Percentiles rank a stretch among this genome's conserved stretches.
phyloP scores from a whole-genome alignment of 495 filamentous ascomycete genomes.

The Neurospora tetraspora region DNA sequence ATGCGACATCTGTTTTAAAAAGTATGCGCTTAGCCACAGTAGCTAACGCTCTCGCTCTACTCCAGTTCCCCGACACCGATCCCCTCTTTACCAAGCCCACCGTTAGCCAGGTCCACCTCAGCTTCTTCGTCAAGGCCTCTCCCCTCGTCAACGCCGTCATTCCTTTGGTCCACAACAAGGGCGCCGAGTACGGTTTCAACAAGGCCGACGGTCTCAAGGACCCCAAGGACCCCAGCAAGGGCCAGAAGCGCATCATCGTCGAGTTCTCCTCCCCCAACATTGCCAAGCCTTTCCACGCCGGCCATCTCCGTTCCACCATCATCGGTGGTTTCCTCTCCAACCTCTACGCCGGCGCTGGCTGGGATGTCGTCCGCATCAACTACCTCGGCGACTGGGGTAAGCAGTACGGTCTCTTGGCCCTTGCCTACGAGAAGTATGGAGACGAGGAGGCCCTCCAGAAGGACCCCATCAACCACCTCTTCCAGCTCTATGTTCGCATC shows the following conservation, averaged over 20 bases:
- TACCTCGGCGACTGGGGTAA: constrained; percentile 63
- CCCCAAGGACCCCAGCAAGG: constrained; percentile 57
- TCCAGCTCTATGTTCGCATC: constrained; percentile 54
- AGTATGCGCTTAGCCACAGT: not conserved
- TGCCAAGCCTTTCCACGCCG: constrained; percentile 59
- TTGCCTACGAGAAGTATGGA: constrained; percentile 51
- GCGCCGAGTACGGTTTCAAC: constrained; percentile 56
- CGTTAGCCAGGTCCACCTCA: constrained; percentile 54
- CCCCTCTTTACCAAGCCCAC: constrained; percentile 58
- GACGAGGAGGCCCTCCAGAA: constrained; percentile 43
- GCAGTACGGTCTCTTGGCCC: constrained; percentile 51
- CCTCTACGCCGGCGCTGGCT: constrained; percentile 47
- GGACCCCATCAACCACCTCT: constrained; percentile 56
- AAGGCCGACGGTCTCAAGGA: constrained; percentile 55
- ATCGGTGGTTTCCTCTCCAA: constrained; percentile 57
- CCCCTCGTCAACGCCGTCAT: constrained; percentile 53
- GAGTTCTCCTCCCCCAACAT: constrained; percentile 55
- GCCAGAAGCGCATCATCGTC: constrained; percentile 56
- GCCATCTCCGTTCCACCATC: constrained; percentile 57
- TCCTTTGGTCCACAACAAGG: constrained; percentile 50
- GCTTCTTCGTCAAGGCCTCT: constrained; percentile 67
- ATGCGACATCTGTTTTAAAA: not conserved
- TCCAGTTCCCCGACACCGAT: constrained; percentile 64
- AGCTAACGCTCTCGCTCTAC: not conserved
- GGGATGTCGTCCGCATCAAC: constrained; percentile 55